A percentile compares a stretch with the other conserved stretches of the same genome.
phyloP scores from a whole-genome alignment of 495 filamentous ascomycete genomes.

The Platismatia glauca region DNA sequence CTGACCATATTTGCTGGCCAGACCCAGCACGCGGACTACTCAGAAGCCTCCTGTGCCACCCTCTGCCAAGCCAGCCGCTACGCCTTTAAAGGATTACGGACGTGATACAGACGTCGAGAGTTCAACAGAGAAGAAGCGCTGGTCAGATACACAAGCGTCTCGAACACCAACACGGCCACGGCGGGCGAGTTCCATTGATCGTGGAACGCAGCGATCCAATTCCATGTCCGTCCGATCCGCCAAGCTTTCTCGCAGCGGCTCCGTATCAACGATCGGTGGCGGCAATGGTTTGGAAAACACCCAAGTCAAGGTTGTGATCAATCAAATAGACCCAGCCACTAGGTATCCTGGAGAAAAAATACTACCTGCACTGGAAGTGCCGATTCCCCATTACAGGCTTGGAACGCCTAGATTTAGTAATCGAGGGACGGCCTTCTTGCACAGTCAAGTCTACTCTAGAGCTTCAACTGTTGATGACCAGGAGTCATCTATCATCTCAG shows the following conservation, averaged over 20 bases:
- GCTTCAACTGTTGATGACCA: slow-evolving; percentile 46
- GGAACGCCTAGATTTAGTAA: slow-evolving; percentile 75
- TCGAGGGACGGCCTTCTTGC: slow-evolving; percentile 69
- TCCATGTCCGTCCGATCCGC: slow-evolving; percentile 14
- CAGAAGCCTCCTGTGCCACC: slow-evolving; percentile 47
- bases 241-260: slow-evolving; percentile 9
- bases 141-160: slow-evolving; percentile 29
- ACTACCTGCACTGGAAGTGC: slow-evolving; percentile 58
- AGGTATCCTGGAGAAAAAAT: slow-evolving; percentile 56
- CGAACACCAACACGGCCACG: slow-evolving; percentile 27
- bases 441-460: slow-evolving; percentile 57
- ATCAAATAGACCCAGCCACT: slow-evolving; percentile 58
- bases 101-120: slow-evolving; percentile 28
- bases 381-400: slow-evolving; percentile 80
- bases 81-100: slow-evolving; percentile 45
- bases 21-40: slow-evolving; percentile 50
- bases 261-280: slow-evolving; percentile 29
- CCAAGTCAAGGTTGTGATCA: slow-evolving; percentile 74
- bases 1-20: slow-evolving; percentile 26
- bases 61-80: slow-evolving; percentile 48
- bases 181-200: slow-evolving; percentile 26
- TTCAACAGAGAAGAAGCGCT: slow-evolving; percentile 22
- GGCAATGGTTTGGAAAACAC: slow-evolving; percentile 37
- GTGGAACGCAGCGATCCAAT: slow-evolving; percentile 27
- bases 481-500: slow-evolving; percentile 45